Percentiles rank a stretch among this genome's conserved stretches.
Conservation (phyloP, 257 asterid genomes). For the Nicotiana sylvestris region DNA sequence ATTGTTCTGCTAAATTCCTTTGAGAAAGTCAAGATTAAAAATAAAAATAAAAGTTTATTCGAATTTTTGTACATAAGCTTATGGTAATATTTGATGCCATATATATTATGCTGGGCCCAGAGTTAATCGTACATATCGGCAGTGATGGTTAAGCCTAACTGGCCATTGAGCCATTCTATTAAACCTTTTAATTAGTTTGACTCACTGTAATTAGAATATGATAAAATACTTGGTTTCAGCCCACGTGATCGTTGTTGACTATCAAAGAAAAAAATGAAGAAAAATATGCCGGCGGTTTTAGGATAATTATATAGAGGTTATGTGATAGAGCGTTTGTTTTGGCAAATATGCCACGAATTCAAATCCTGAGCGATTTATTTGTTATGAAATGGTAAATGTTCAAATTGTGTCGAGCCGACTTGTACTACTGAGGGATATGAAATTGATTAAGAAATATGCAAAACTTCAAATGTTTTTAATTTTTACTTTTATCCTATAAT, state of each 20-base stretch:
- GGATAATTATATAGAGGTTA: neutral
- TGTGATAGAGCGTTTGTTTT: neutral
- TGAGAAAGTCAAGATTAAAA: too few relatives aligned
- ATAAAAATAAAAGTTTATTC: too few relatives aligned
- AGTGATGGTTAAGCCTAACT: too few relatives aligned
- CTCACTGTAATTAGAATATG: neutral
- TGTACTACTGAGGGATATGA: neutral
- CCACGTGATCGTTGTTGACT: neutral
- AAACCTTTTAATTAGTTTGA: neutral
- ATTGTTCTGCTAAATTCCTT: too few relatives aligned
- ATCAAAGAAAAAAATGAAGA: neutral
- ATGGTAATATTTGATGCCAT: too few relatives aligned
- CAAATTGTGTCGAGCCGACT: neutral
- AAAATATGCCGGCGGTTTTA: neutral
- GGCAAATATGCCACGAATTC: neutral
- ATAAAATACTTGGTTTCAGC: neutral
- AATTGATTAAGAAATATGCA: neutral
- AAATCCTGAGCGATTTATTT: neutral
- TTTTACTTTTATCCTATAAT: too few relatives aligned
- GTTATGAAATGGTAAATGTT: too few relatives aligned
- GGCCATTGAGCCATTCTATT: too few relatives aligned
- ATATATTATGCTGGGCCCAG: too few relatives aligned
- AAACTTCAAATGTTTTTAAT: too few relatives aligned
- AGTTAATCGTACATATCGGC: too few relatives aligned
- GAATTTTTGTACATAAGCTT: too few relatives aligned